These are phyloP conservation scores for Daldinia sp. DNA, from an alignment of 2,329 filamentous ascomycete species.

Conservation along the genomic window DNA sequence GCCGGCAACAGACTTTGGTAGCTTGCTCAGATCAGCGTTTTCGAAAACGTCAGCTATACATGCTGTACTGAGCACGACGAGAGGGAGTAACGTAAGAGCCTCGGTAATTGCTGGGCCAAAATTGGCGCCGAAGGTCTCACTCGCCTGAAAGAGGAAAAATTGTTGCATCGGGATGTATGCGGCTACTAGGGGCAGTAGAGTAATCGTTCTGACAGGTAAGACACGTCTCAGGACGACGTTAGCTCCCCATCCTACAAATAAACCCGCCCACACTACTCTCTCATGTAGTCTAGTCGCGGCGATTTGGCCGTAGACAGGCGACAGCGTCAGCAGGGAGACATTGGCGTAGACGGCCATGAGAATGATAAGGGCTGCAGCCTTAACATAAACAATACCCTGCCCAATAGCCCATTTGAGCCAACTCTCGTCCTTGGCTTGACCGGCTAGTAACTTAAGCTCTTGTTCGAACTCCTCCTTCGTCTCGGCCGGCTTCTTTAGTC, in stretches of 20 bases:
- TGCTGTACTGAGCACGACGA: constrained; percentile 73
- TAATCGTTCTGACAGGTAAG: constrained; percentile 62
- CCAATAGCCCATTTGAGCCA: constrained; percentile 51
- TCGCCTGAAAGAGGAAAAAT: constrained; percentile 76
- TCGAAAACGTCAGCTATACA: constrained; percentile 75
- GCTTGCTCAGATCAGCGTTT: constrained; percentile 64
- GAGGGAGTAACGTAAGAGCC: constrained; percentile 75
- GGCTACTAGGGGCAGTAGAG: constrained; percentile 78
- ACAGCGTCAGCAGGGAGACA: constrained; percentile 80
- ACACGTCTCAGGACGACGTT: constrained; percentile 68
- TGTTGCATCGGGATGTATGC: constrained; percentile 81
- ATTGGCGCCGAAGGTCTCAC: constrained; percentile 72
- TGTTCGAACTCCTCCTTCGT: constrained; percentile 66
- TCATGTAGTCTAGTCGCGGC: constrained; percentile 80
- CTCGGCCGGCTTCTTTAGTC: constrained; percentile 53
- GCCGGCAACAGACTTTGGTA: constrained; percentile 71
- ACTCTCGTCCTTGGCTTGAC: constrained; percentile 51
- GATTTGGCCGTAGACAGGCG: constrained; percentile 89
- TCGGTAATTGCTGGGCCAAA: constrained; percentile 84
- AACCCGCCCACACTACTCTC: constrained; percentile 72
- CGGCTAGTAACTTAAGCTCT: constrained; percentile 65
- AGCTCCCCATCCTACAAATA: constrained; percentile 78
- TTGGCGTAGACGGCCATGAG: constrained; percentile 74
- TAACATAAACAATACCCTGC: constrained; percentile 58
- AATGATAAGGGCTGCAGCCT: constrained; percentile 60